phyloP scores from a whole-genome alignment of 2,329 filamentous ascomycete species.

The Fusarium veterinarium region DNA sequence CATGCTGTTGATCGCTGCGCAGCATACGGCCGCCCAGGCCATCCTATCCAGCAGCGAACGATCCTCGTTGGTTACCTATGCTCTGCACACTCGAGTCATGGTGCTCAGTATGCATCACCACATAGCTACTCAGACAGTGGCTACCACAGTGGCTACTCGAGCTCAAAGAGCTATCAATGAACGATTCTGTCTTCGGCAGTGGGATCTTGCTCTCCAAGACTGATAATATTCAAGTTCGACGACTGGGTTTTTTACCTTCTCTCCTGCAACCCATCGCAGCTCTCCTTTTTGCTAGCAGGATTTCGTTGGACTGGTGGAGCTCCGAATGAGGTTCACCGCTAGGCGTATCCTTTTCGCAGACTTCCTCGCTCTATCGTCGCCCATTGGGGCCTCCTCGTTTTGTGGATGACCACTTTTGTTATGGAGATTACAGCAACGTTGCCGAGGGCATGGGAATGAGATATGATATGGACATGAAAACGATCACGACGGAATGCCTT shows the following conservation, averaged over 20 bases:
- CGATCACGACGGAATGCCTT: constrained; percentile 33
- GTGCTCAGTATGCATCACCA: constrained; percentile 53
- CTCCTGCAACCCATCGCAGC: constrained; percentile 60
- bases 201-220: constrained; percentile 55
- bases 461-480: constrained; percentile 42
- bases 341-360: constrained; percentile 12
- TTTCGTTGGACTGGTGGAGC: constrained; percentile 55
- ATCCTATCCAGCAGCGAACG: constrained; percentile 77
- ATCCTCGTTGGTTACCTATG: constrained; percentile 89
- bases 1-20: constrained; percentile 88
- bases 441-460: constrained; percentile 48
- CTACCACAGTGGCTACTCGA: constrained; percentile 63
- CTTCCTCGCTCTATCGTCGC: constrained; percentile 9
- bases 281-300: constrained; percentile 61
- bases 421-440: constrained; percentile 42
- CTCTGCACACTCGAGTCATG: constrained; percentile 49
- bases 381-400: constrained; percentile 14
- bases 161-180: constrained; percentile 62
- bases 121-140: constrained; percentile 65
- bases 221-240: constrained; percentile 57
- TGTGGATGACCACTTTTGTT: constrained; percentile 14
- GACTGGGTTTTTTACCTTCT: constrained; percentile 63
- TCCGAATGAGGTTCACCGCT: constrained; percentile 36
- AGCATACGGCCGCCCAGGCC: constrained; percentile 78
- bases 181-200: constrained; percentile 64